phyloP scores from a whole-genome alignment of 2,329 filamentous ascomycete species.

The Truncatella angustata region DNA sequence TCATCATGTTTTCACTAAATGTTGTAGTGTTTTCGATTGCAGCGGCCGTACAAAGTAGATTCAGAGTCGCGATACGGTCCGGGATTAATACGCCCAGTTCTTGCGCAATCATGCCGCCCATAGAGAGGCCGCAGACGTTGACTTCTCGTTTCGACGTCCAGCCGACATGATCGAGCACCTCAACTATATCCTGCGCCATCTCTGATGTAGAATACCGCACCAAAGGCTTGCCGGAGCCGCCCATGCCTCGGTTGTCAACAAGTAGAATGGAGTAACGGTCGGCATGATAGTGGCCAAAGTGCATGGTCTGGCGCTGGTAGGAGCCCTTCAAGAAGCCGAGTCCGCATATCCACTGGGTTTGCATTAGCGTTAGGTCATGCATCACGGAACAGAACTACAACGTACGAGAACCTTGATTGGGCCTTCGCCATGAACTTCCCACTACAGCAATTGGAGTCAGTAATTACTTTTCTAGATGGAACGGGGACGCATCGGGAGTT shows the following conservation, averaged over 20 bases:
- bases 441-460: too few species aligned
- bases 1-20: slow-evolving; percentile 64
- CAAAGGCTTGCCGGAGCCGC: slow-evolving; percentile 73
- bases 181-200: slow-evolving; percentile 78
- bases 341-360: slow-evolving; percentile 72
- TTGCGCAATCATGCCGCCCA: slow-evolving; percentile 92
- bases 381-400: slow-evolving; percentile 19
- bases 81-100: slow-evolving; percentile 64
- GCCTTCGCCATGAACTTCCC: slow-evolving; percentile 77
- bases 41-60: slow-evolving; percentile 61
- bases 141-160: slow-evolving; percentile 56
- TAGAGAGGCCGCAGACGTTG: slow-evolving; percentile 75
- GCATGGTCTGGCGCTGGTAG: slow-evolving; percentile 81
- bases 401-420: slow-evolving; percentile 71
- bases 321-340: slow-evolving; percentile 65
- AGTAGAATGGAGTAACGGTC: slow-evolving; percentile 71
- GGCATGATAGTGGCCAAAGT: slow-evolving; percentile 72
- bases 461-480: too few species aligned
- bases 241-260: slow-evolving; percentile 83
- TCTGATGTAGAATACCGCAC: slow-evolving; percentile 77
- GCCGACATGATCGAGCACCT: slow-evolving; percentile 62
- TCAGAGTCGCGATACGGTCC: slow-evolving; percentile 52
- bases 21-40: slow-evolving; percentile 58
- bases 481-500: too few species aligned
- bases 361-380: not conserved